Evolutionary conservation across 306 rosid genomes (phyloP).

Genomic region (Prunus fruticosa): DNA sequence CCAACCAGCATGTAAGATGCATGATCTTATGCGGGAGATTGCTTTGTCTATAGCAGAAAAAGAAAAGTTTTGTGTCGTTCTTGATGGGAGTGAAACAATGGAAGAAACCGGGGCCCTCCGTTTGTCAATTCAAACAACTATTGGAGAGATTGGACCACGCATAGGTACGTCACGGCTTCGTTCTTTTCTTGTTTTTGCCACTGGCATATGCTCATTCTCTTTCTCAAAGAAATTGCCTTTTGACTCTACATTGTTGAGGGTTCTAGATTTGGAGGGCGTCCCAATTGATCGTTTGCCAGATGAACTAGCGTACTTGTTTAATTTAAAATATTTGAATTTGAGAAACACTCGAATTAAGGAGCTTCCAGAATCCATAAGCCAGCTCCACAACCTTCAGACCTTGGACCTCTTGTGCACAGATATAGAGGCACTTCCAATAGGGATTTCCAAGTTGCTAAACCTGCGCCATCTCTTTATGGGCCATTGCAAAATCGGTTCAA

Average conservation of each 20-base stretch:
- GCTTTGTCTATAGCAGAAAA: not conserved
- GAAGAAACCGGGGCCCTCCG: not conserved
- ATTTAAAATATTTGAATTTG: conserved; percentile 15
- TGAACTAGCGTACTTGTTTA: conserved; percentile 4
- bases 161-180: conserved; percentile 4
- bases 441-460: not conserved
- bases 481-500: fast-evolving
- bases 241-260: conserved; percentile 6
- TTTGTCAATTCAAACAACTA: not conserved
- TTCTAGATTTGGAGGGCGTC: conserved; percentile 9
- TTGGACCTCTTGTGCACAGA: not conserved
- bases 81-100: not conserved
- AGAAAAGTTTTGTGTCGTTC: conserved; percentile 3
- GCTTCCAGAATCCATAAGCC: conserved; percentile 26
- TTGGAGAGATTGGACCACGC: not conserved
- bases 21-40: conserved; percentile 25
- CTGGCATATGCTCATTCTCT: not conserved
- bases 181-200: conserved; percentile 3
- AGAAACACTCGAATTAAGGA: not conserved
- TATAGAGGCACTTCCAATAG: conserved; percentile 9
- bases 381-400: conserved; percentile 14
- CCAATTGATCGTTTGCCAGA: conserved; percentile 4
- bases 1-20: conserved; percentile 16
- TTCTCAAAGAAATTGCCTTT: not conserved
- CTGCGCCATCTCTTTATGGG: not conserved